These are phyloP conservation scores for Lepidium sativum DNA, from an alignment of 345 rosid genomes.

Conservation along the genomic window DNA sequence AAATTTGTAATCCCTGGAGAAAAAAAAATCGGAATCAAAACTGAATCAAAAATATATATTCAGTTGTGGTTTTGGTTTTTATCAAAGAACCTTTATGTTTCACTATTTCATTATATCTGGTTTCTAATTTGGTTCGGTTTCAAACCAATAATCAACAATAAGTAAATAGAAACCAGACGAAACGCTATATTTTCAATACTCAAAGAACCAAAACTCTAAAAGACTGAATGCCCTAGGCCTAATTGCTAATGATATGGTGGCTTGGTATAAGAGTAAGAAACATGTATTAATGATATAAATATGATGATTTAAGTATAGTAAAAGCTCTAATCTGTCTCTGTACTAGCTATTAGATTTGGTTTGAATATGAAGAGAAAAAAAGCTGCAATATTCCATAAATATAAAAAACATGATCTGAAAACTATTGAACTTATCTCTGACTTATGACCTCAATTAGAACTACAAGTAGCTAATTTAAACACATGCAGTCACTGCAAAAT, in stretches of 20 bases:
- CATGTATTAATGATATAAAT: neutral
- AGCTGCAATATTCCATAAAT: neutral
- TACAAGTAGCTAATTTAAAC: neutral
- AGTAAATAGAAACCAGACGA: no score
- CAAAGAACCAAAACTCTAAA: no score
- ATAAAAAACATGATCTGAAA: neutral
- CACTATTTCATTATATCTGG: no score
- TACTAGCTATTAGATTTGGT: neutral
- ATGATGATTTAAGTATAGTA: neutral
- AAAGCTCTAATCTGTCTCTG: neutral
- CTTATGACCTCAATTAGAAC: neutral
- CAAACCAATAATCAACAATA: no score
- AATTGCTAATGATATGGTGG: neutral
- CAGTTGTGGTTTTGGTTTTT: no score
- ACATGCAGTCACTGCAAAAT: constrained; percentile 17
- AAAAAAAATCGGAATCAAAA: no score
- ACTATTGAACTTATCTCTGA: neutral
- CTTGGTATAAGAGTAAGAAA: neutral
- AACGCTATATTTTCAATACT: no score
- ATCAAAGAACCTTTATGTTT: no score
- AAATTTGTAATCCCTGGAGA: neutral
- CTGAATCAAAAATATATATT: no score
- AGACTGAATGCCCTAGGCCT: no score
- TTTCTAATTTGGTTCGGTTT: no score
- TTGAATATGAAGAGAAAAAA: neutral